Evolutionary conservation across 345 rosid species (phyloP).

Genomic region (Populus alba): DNA sequence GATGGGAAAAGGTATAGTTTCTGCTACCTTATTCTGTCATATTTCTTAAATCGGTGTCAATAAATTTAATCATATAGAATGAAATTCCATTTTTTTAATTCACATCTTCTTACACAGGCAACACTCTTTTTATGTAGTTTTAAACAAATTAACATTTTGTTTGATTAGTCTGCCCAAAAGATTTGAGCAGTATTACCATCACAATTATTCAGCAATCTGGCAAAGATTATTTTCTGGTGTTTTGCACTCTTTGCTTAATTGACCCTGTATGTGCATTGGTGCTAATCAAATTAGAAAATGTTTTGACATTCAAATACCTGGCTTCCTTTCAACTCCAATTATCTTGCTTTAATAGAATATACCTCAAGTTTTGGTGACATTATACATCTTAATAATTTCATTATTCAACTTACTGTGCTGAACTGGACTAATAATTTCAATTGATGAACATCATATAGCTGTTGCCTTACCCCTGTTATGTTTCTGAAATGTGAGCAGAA

Average conservation of each 20-base stretch:
- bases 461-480: no score
- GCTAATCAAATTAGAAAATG: no score
- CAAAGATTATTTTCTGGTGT: not conserved
- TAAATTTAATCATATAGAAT: not conserved
- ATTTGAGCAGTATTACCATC: not conserved
- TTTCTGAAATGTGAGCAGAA: no score
- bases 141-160: not conserved
- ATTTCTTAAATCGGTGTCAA: not conserved
- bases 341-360: no score
- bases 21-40: not conserved
- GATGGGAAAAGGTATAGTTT: conserved; percentile 78
- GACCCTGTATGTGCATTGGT: no score
- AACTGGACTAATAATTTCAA: no score
- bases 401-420: no score
- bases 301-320: no score
- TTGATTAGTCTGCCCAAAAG: not conserved
- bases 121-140: not conserved
- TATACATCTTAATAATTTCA: no score
- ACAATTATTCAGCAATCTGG: not conserved
- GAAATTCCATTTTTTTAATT: not conserved
- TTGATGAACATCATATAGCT: no score
- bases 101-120: not conserved
- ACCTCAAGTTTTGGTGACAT: no score
- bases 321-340: no score
- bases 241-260: not conserved